Conservation (phyloP, 163 green algal species). For the Scenedesmus sp. region DNA sequence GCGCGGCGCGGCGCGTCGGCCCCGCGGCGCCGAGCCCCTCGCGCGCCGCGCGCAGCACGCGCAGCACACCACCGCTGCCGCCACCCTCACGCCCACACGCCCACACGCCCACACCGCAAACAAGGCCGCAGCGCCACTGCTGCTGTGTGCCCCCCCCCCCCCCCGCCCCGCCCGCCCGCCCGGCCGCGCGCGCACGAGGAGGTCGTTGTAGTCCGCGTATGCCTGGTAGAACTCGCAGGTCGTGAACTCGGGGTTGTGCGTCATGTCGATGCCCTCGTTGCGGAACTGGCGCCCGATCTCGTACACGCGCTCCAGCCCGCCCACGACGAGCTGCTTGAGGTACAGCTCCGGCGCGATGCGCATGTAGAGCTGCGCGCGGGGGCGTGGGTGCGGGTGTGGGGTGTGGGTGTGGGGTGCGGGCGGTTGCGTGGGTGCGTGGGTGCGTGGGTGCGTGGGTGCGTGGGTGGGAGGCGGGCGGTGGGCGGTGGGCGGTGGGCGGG, state of each 20-base stretch:
- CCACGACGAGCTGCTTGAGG: slow-evolving; percentile 95
- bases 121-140: no score
- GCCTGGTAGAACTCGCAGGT: slow-evolving; percentile 97
- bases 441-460: background rate
- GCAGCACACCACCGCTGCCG: background rate
- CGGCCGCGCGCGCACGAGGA: slow-evolving; percentile 70
- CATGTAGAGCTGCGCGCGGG: slow-evolving; percentile 89
- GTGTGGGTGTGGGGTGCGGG: no score
- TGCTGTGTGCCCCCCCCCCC: no score
- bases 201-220: slow-evolving; percentile 99
- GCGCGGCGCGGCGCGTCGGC: no score
- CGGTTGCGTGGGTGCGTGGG: no score
- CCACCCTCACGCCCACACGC: no score
- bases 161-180: no score
- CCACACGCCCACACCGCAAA: background rate
- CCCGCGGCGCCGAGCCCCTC: no score
- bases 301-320: slow-evolving; percentile 96
- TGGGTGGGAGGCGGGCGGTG: background rate
- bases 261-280: slow-evolving; percentile 97
- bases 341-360: slow-evolving; percentile 97
- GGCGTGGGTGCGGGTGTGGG: no score
- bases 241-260: slow-evolving; percentile 99
- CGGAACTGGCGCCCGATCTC: slow-evolving; percentile 98
- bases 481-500: background rate
- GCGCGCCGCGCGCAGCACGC: background rate